Base-by-base conservation (phyloP, 441 rosid species). In the Gossypium schwendimanii region DNA sequence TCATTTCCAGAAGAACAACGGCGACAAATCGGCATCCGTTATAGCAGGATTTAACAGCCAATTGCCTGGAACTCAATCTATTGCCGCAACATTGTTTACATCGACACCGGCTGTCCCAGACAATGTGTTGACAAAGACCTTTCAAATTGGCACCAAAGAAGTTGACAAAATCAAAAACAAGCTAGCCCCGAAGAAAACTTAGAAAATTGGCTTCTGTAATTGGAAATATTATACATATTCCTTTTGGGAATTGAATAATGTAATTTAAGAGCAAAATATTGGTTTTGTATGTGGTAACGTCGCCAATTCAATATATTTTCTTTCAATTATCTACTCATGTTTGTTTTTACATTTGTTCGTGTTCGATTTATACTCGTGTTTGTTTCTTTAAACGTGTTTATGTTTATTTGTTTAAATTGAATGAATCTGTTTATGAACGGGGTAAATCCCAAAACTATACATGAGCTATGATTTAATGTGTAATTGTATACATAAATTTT, bases 1-100 rank as follows among this genome's bases (percentile, higher is more conserved):
- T 72, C 97, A 94, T 73, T 94, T 86, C 80, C 98, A 94, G 86
- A 87, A 89, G 90, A 94, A 92, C 79, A 89, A 86, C 5, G 89
- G 86, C 2, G 78, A 73, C 52, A 71, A 77, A n/a, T 41, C 76
- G 12, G 86, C 90, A n/a, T 78, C 97, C 0, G 89, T 85, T 23
- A 64, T 94, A 12, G 59, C 95, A 3, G 95, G 91, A 0, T 94
- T 94, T 72, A 94, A 86, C 63, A 94, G 97, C 71, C 98, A 92
- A 44, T 50, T 89, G 77, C 91, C 97, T 0, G 98, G 98, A 7
- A 89, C 96, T 14, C 98, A 92, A 67, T 85, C 92, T 14, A 76
- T 94, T 6, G 91, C 92, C 1, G 11, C 57, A 20, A 87, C 98
- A 1, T 77, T 94, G 80, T 90, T 94, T 63, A 6, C 86, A 0